These are phyloP conservation scores for Populus tomentosa DNA, from an alignment of 441 rosid species.

Conservation along the genomic window DNA sequence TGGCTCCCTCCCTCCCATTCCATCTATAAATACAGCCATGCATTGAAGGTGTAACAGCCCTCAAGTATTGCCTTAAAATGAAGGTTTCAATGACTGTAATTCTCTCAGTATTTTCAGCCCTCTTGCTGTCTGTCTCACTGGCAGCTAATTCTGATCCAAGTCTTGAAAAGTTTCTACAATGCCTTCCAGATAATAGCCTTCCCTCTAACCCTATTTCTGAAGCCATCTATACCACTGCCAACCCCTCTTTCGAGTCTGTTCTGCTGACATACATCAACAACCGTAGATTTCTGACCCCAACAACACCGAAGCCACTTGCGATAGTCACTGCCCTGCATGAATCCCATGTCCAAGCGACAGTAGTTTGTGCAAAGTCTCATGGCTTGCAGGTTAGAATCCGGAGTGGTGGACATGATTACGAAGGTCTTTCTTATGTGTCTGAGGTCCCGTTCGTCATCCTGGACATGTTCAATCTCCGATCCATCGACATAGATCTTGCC, in stretches of 20 bases:
- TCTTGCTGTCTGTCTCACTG: not conserved
- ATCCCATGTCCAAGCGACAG: slow-evolving; percentile 43
- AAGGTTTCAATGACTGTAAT: not conserved
- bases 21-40: not conserved
- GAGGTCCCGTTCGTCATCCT: not conserved
- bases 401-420: not conserved
- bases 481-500: not conserved
- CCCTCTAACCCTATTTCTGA: not conserved
- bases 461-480: not conserved
- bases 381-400: slow-evolving; percentile 15
- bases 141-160: not conserved
- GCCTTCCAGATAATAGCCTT: not conserved
- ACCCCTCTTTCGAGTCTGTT: not conserved
- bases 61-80: not conserved
- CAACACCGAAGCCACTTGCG: slow-evolving; percentile 30
- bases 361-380: slow-evolving; percentile 35
- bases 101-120: not conserved
- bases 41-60: not conserved
- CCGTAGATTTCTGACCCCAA: slow-evolving; percentile 4
- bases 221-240: not conserved
- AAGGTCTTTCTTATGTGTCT: not conserved
- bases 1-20: not conserved
- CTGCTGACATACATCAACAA: slow-evolving; percentile 9
- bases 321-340: slow-evolving; percentile 18
- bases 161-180: not conserved